A percentile compares a stretch with the other conserved stretches of the same genome.
phyloP scores from a whole-genome alignment of 345 rosid genomes.

The Angophora floribunda region DNA sequence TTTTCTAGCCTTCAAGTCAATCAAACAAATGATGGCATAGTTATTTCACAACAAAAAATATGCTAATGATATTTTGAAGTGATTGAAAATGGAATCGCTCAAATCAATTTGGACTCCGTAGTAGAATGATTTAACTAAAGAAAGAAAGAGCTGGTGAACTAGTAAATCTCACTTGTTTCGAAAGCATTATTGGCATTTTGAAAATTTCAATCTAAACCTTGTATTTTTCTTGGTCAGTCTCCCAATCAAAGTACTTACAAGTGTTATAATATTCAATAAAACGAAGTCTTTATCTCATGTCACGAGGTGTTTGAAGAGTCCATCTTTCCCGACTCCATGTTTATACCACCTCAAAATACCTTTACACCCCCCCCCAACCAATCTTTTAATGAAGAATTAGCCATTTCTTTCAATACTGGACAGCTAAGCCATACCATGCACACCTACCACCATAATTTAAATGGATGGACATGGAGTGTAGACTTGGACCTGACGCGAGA shows the following conservation, averaged over 20 bases:
- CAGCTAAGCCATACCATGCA: background rate
- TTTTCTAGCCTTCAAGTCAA: no score
- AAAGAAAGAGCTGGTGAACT: no score
- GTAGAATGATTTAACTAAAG: no score
- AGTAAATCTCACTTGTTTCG: no score
- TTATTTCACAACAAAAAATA: no score
- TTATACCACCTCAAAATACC: background rate
- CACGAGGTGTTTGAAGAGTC: background rate
- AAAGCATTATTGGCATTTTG: no score
- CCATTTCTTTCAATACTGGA: background rate
- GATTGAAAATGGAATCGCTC: no score
- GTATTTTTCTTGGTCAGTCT: background rate
- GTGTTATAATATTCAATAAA: background rate
- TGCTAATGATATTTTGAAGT: no score
- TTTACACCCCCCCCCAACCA: background rate
- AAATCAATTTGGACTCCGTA: no score
- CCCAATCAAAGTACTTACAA: background rate
- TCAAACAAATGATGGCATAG: no score
- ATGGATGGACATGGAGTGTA: background rate
- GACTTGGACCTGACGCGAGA: background rate
- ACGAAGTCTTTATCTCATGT: no score
- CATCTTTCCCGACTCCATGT: background rate
- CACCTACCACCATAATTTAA: background rate
- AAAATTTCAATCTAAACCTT: background rate
- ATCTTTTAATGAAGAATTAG: background rate